These are phyloP conservation scores for Novymonas esmeraldas DNA, from an alignment of 208 protist species.

Conservation along the genomic window DNA sequence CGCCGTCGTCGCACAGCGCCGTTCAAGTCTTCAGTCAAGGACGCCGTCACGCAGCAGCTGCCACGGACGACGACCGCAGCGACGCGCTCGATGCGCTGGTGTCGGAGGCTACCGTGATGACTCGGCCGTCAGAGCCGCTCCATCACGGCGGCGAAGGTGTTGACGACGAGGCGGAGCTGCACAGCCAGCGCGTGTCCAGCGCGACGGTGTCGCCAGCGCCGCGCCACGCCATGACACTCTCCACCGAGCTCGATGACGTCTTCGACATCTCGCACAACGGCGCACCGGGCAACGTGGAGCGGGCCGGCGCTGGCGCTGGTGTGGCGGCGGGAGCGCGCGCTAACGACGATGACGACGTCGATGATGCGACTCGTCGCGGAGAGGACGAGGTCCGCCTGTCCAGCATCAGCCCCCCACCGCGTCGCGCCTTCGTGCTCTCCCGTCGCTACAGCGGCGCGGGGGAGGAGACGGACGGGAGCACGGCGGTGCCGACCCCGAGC, in stretches of 20 bases:
- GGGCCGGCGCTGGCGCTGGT: background rate
- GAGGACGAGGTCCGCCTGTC: background rate
- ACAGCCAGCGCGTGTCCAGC: constrained; percentile 8
- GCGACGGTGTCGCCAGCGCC: constrained; percentile 21
- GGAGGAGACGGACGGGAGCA: background rate
- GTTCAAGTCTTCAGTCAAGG: background rate
- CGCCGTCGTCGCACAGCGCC: background rate
- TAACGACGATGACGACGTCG: background rate
- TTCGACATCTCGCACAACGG: constrained; percentile 10
- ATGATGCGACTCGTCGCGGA: background rate
- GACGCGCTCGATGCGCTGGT: constrained; percentile 10
- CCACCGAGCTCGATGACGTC: constrained; percentile 16
- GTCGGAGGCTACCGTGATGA: constrained; percentile 22
- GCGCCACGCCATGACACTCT: constrained; percentile 17
- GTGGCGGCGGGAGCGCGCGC: background rate
- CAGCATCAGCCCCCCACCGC: constrained; percentile 45
- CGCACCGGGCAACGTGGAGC: background rate
- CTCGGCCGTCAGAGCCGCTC: constrained; percentile 7
- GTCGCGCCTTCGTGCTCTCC: constrained; percentile 57
- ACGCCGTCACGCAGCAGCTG: background rate
- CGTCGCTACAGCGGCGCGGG: constrained; percentile 21
- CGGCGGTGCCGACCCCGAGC: background rate
- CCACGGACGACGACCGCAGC: background rate
- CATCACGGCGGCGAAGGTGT: background rate
- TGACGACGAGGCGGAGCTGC: background rate